Percentiles rank a stretch among this genome's conserved stretches.
Conservation (phyloP, 2,329 filamentous ascomycete genomes). For the Neopestalotiopsis sp. region DNA sequence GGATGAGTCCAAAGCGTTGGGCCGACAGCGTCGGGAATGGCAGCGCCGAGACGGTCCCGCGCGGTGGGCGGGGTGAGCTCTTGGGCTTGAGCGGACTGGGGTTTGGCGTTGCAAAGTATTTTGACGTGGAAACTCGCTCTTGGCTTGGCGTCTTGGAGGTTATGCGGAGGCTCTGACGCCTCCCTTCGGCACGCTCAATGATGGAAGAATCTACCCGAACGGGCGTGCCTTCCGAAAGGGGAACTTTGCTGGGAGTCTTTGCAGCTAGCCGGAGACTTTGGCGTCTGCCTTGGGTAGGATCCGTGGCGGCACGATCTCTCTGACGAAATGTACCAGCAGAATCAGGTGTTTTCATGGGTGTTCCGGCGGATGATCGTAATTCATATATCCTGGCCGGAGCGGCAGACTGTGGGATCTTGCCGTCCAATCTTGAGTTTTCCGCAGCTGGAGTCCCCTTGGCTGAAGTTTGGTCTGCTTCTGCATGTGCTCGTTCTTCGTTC, state of each 20-base stretch:
- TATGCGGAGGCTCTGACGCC: slow-evolving; percentile 8
- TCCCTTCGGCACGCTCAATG: not conserved
- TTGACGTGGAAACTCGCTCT: slow-evolving; percentile 35
- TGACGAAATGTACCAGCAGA: not conserved
- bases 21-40: slow-evolving; percentile 72
- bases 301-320: not conserved
- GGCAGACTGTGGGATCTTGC: not conserved
- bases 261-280: not conserved
- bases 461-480: not conserved
- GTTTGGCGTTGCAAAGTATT: slow-evolving; percentile 35
- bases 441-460: not conserved
- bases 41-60: slow-evolving; percentile 56
- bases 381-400: not conserved
- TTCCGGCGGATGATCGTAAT: not conserved
- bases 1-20: slow-evolving; percentile 76
- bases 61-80: slow-evolving; percentile 37
- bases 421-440: not conserved
- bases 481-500: not conserved
- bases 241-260: not conserved
- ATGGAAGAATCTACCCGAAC: slow-evolving; percentile 1
- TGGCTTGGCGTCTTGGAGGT: slow-evolving; percentile 25
- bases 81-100: slow-evolving; percentile 25
- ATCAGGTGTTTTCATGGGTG: not conserved
- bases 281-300: not conserved
- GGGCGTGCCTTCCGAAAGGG: not conserved